phyloP scores from a whole-genome alignment of 2,329 filamentous ascomycete genomes.

The Apiospora phragmitis region DNA sequence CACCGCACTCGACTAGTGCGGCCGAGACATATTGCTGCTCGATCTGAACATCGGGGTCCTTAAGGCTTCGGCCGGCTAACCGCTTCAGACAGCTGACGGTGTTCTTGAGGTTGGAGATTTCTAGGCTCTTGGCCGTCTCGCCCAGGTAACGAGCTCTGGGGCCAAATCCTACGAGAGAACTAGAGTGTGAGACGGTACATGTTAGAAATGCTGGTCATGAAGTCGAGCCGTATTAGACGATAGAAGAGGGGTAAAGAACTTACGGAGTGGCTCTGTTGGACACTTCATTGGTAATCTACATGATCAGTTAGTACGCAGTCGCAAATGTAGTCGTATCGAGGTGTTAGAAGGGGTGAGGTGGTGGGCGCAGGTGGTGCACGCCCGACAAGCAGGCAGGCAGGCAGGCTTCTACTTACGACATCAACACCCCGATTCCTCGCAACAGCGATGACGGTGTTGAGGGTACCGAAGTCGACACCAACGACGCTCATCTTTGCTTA shows the following conservation, averaged over 20 bases:
- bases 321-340: background rate
- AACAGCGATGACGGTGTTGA: slow-evolving; percentile 97
- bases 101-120: slow-evolving; percentile 99
- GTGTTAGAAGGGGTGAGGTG: background rate
- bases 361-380: slow-evolving; percentile 18
- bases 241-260: slow-evolving; percentile 42
- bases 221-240: slow-evolving; percentile 7
- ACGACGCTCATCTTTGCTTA: slow-evolving; percentile 17
- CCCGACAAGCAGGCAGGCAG: slow-evolving; percentile 8
- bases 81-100: slow-evolving; percentile 92
- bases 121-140: slow-evolving; percentile 95
- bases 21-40: slow-evolving; percentile 92
- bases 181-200: slow-evolving; percentile 36
- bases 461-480: slow-evolving; percentile 93
- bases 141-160: slow-evolving; percentile 92
- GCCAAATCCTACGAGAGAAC: slow-evolving; percentile 92
- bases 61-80: slow-evolving; percentile 81
- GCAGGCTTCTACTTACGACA: slow-evolving; percentile 70
- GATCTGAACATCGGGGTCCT: slow-evolving; percentile 88
- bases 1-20: slow-evolving; percentile 83
- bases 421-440: slow-evolving; percentile 98
- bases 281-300: slow-evolving; percentile 97
- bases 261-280: slow-evolving; percentile 98
- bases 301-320: background rate
- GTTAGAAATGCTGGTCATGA: slow-evolving; percentile 24